Evolutionary conservation across 441 rosid genomes (phyloP).

Genomic region (Viola pubescens): DNA sequence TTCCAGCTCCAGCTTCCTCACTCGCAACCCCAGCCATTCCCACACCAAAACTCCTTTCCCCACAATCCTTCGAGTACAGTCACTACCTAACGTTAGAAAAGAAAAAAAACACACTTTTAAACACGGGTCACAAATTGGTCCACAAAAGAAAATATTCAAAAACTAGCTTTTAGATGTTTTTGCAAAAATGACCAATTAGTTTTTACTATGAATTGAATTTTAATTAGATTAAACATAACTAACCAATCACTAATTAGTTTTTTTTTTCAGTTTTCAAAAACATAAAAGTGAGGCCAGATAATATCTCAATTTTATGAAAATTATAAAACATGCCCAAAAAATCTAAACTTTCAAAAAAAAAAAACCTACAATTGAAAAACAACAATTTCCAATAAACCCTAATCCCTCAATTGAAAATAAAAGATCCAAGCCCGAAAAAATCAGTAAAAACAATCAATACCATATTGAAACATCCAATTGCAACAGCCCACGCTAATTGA

Average conservation of each 20-base stretch:
- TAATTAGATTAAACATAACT: too few species aligned
- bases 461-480: conserved; percentile 13
- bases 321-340: conserved; percentile 11
- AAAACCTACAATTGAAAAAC: conserved; percentile 15
- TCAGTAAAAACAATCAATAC: conserved; percentile 6
- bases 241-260: too few species aligned
- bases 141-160: too few species aligned
- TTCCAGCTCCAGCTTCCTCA: conserved; percentile 68
- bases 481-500: conserved; percentile 9
- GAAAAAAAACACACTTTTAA: conserved; percentile 3
- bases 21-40: conserved; percentile 61
- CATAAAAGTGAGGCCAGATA: too few species aligned
- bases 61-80: conserved; percentile 30
- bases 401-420: not conserved
- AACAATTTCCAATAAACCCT: conserved; percentile 20
- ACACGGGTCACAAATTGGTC: too few species aligned
- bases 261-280: too few species aligned
- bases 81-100: conserved; percentile 19
- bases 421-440: conserved; percentile 4
- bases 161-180: too few species aligned
- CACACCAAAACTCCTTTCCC: conserved; percentile 32
- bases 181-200: too few species aligned
- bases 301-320: too few species aligned
- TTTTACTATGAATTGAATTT: too few species aligned
- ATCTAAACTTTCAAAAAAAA: conserved; percentile 6